Evolutionary conservation across 805 yeast species (phyloP).

Genomic region (Ogataea polymorpha): DNA sequence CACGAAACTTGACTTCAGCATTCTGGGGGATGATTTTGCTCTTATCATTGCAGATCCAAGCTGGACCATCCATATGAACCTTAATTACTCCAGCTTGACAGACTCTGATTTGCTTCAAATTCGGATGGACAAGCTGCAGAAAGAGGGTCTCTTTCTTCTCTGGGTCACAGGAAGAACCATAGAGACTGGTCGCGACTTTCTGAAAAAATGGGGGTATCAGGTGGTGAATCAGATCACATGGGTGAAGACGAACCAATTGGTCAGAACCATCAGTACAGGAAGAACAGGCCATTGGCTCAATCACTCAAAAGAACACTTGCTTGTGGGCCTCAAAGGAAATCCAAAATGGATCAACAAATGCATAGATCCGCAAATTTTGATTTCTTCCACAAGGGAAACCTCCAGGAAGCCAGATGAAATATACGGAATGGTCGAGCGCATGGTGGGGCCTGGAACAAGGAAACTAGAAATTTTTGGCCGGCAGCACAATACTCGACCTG

Average conservation of each 20-base stretch:
- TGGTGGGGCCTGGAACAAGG: constrained; percentile 73
- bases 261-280: constrained; percentile 89
- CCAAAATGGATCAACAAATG: constrained; percentile 67
- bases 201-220: constrained; percentile 78
- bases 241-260: constrained; percentile 86
- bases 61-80: constrained; percentile 92
- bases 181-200: constrained; percentile 78
- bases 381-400: constrained; percentile 83
- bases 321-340: constrained; percentile 81
- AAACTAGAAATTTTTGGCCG: constrained; percentile 90
- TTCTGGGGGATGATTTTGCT: constrained; percentile 71
- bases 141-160: constrained; percentile 76
- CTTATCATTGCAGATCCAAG: constrained; percentile 91
- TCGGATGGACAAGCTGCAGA: constrained; percentile 67
- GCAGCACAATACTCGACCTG: constrained; percentile 79
- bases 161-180: constrained; percentile 97
- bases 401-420: constrained; percentile 90
- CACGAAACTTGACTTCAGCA: constrained; percentile 61
- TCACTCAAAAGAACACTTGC: constrained; percentile 87
- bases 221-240: constrained; percentile 80
- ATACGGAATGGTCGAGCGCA: constrained; percentile 78
- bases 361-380: constrained; percentile 73
- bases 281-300: constrained; percentile 97
- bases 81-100: constrained; percentile 72
- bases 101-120: constrained; percentile 70